Percentiles rank a stretch among this genome's conserved stretches.
Conservation (phyloP, 768 basidiomycete species). For the Russula griseocarnosa region DNA sequence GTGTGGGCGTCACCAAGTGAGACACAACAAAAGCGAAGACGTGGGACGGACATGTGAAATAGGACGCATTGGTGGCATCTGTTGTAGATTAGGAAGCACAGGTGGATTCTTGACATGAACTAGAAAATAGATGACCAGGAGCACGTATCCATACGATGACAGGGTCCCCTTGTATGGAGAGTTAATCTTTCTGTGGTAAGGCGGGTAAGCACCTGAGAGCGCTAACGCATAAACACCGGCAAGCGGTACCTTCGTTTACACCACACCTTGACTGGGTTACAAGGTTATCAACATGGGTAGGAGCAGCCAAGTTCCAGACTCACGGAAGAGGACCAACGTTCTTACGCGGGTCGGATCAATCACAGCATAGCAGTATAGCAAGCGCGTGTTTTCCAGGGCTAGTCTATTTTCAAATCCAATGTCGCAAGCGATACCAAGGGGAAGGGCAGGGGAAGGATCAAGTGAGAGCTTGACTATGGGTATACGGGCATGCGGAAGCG, state of each 20-base stretch:
- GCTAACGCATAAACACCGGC: conserved; percentile 25
- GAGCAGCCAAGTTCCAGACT: conserved; percentile 41
- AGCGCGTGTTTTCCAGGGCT: conserved; percentile 92
- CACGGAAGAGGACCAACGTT: conserved; percentile 93
- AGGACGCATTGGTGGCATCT: conserved; percentile 86
- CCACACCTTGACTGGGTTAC: conserved; percentile 88
- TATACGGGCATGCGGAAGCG: conserved; percentile 93
- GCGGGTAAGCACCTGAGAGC: conserved; percentile 6
- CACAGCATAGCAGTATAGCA: conserved; percentile 96
- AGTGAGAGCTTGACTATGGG: conserved; percentile 97
- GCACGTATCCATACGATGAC: conserved; percentile 95
- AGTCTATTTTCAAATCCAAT: conserved; percentile 98
- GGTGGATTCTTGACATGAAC: conserved; percentile 97
- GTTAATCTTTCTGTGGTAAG: conserved; percentile 79
- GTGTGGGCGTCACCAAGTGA: conserved; percentile 24
- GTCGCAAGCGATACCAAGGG: conserved; percentile 91
- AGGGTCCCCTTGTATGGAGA: conserved; percentile 96
- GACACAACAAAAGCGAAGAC: conserved; percentile 4
- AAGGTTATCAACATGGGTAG: conserved; percentile 8
- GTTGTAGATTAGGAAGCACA: conserved; percentile 92
- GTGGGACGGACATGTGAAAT: conserved; percentile 59
- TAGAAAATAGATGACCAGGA: conserved; percentile 96
- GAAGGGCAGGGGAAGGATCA: conserved; percentile 75
- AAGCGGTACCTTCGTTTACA: conserved; percentile 75
- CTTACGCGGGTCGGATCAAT: conserved; percentile 91